phyloP scores from a whole-genome alignment of 768 basidiomycete genomes.

The Leccinum variicolor region DNA sequence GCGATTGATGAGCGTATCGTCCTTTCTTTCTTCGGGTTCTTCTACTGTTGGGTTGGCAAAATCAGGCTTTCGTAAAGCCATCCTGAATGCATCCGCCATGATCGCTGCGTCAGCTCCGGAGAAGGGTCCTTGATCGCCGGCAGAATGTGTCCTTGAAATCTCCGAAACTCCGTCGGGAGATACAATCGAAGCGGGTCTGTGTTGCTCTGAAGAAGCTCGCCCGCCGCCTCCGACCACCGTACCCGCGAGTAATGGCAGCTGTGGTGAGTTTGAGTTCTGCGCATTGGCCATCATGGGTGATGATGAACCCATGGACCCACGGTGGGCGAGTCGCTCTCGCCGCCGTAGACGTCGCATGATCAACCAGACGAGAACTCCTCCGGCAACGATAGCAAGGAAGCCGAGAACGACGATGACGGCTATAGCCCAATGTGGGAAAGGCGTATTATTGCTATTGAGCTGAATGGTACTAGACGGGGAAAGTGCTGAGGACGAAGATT shows the following conservation, averaged over 20 bases:
- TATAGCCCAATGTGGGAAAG: slow-evolving; percentile 88
- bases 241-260: slow-evolving; percentile 46
- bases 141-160: slow-evolving; percentile 56
- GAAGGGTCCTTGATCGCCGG: slow-evolving; percentile 67
- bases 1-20: slow-evolving; percentile 49
- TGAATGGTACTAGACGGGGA: slow-evolving; percentile 45
- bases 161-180: slow-evolving; percentile 75
- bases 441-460: slow-evolving; percentile 27
- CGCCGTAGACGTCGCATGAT: slow-evolving; percentile 66
- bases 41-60: slow-evolving; percentile 70
- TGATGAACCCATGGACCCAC: slow-evolving; percentile 74
- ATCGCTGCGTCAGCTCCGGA: slow-evolving; percentile 86
- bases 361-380: slow-evolving; percentile 67
- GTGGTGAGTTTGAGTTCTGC: slow-evolving; percentile 39
- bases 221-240: slow-evolving; percentile 31
- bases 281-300: slow-evolving; percentile 81
- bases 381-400: slow-evolving; percentile 73
- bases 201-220: slow-evolving; percentile 31
- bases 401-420: slow-evolving; percentile 86
- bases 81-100: slow-evolving; percentile 90
- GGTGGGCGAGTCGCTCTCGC: slow-evolving; percentile 48
- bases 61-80: slow-evolving; percentile 85
- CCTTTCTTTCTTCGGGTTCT: slow-evolving; percentile 47
- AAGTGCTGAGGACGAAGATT: slow-evolving; percentile 31
- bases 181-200: slow-evolving; percentile 38